Conservation (phyloP, 148 eudicot species). For the Rheum nobile region DNA sequence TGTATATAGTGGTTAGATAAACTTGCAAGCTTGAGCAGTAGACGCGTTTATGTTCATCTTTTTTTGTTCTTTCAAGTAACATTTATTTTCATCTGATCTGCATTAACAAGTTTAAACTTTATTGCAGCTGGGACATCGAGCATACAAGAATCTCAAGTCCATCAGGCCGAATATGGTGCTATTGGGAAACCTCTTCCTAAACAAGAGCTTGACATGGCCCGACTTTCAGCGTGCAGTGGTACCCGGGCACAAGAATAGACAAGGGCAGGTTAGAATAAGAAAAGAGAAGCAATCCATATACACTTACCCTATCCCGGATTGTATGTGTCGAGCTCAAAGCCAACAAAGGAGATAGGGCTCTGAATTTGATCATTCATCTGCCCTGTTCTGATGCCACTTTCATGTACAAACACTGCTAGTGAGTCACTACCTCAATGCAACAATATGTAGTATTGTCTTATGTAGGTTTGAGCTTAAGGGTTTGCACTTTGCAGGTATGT, state of each 20-base stretch:
- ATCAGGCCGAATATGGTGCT: constrained; percentile 75
- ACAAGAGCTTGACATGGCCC: constrained; percentile 57
- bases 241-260: constrained; percentile 77
- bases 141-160: constrained; percentile 77
- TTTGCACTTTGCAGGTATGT: neutral
- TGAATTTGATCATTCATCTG: neutral
- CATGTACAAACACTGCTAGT: neutral
- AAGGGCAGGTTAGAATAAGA: constrained; percentile 43
- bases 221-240: constrained; percentile 51
- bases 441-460: neutral
- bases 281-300: constrained; percentile 68
- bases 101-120: neutral
- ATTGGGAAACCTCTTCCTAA: constrained; percentile 69
- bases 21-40: neutral
- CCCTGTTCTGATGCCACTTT: neutral
- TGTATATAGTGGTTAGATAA: neutral
- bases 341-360: neutral
- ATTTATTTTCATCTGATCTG: neutral
- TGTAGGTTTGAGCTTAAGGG: neutral
- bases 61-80: neutral
- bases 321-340: constrained; percentile 67
- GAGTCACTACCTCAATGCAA: neutral
- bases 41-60: neutral
- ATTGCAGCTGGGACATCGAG: constrained; percentile 67
- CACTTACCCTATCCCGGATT: constrained; percentile 89